Percentiles rank a stretch among this genome's conserved stretches.
Evolutionary conservation across 805 yeast genomes (phyloP).

Genomic region (Pichia cephalocereana): DNA sequence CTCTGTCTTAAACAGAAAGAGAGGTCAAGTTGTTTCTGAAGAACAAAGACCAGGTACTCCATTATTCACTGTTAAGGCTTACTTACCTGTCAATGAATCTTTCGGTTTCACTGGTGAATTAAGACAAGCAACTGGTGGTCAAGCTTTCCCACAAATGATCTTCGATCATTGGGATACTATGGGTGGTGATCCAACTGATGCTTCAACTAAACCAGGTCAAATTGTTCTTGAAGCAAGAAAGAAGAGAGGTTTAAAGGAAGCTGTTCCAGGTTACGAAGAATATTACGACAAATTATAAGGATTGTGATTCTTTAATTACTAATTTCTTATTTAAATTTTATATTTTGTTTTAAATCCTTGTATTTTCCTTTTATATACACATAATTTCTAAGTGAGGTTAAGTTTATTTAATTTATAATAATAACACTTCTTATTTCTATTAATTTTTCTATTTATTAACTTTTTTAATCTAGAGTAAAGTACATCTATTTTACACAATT

Average conservation of each 20-base stretch:
- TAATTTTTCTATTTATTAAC: not conserved
- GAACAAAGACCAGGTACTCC: conserved; percentile 99
- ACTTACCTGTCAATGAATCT: conserved; percentile 99
- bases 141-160: conserved; percentile 99
- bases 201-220: conserved; percentile 57
- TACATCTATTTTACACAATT: not conserved
- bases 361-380: conserved; percentile 9
- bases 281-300: conserved; percentile 85
- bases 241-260: conserved; percentile 95
- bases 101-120: conserved; percentile 99
- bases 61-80: conserved; percentile 98
- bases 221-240: conserved; percentile 62
- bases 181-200: conserved; percentile 88
- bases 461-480: not conserved
- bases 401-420: not conserved
- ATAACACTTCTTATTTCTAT: not conserved
- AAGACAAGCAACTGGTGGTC: conserved; percentile 99
- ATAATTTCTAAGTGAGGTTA: conserved; percentile 1
- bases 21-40: conserved; percentile 99
- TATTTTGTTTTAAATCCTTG: conserved; percentile 7
- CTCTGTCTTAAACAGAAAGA: conserved; percentile 98
- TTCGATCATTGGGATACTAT: conserved; percentile 97
- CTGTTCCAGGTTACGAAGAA: conserved; percentile 98
- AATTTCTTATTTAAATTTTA: not conserved
- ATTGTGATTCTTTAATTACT: not conserved